phyloP scores from a whole-genome alignment of 2,329 filamentous ascomycete species.

The Septoria petroselini region DNA sequence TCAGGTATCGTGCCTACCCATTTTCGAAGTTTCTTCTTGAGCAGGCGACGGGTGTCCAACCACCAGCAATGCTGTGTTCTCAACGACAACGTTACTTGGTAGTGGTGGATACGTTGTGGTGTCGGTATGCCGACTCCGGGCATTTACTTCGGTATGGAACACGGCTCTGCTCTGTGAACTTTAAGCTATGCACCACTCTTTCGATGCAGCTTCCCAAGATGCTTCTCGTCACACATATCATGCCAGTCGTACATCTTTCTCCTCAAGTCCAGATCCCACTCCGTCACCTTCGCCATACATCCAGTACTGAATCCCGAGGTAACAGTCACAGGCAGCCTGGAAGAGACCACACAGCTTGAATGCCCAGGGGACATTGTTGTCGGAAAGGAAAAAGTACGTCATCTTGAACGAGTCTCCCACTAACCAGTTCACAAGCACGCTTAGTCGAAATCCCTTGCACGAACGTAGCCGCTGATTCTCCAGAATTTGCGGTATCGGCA shows the following conservation, averaged over 20 bases:
- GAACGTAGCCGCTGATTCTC: conserved; percentile 66
- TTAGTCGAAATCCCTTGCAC: conserved; percentile 73
- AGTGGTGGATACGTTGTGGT: too few relatives aligned
- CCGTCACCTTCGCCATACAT: conserved; percentile 59
- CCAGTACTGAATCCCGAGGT: conserved; percentile 71
- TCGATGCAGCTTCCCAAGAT: not conserved
- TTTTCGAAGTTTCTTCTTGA: too few relatives aligned
- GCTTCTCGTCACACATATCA: conserved; percentile 6
- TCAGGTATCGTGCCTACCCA: too few relatives aligned
- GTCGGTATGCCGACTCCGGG: too few relatives aligned
- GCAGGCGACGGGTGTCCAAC: too few relatives aligned
- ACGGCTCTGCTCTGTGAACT: too few relatives aligned
- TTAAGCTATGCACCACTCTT: too few relatives aligned
- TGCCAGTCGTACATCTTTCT: conserved; percentile 31
- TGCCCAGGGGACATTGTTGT: conserved; percentile 65
- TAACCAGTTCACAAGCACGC: conserved; percentile 74
- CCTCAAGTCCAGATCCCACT: conserved; percentile 16
- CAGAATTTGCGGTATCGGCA: conserved; percentile 75
- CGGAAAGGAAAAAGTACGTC: conserved; percentile 70
- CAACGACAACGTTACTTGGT: too few relatives aligned
- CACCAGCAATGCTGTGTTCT: too few relatives aligned
- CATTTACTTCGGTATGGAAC: too few relatives aligned
- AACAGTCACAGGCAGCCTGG: conserved; percentile 72
- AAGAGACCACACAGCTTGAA: conserved; percentile 83
- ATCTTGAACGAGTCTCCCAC: conserved; percentile 82